phyloP scores from a whole-genome alignment of 306 rosid genomes.

The Oxytropis ochrocephala region DNA sequence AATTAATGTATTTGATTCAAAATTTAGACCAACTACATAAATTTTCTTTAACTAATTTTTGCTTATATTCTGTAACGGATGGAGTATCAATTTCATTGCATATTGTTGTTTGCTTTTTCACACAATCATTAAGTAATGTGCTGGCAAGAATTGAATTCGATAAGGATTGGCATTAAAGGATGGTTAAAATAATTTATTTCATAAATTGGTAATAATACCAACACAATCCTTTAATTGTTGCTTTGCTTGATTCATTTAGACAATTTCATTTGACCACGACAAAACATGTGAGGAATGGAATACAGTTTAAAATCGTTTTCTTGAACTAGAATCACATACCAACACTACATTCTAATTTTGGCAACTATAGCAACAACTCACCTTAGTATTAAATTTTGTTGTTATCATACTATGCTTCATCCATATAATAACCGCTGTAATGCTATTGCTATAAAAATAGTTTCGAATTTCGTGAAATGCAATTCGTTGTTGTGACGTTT shows the following conservation, averaged over 20 bases:
- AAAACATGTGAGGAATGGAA: background rate
- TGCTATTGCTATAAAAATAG: too few relatives aligned
- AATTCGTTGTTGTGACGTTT: background rate
- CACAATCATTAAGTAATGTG: background rate
- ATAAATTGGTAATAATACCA: background rate
- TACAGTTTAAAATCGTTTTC: background rate
- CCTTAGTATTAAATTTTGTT: background rate
- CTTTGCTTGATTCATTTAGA: background rate
- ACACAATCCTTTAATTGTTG: background rate
- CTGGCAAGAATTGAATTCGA: background rate
- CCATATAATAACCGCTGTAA: background rate
- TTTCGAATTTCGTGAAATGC: background rate
- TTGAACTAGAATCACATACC: background rate
- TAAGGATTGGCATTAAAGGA: background rate
- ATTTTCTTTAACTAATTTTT: too few relatives aligned
- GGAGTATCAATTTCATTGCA: too few relatives aligned
- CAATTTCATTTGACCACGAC: background rate
- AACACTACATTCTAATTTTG: background rate
- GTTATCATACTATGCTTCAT: background rate
- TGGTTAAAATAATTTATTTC: background rate
- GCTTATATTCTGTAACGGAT: too few relatives aligned
- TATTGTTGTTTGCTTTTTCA: too few relatives aligned
- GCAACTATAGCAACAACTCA: background rate
- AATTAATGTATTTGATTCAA: too few relatives aligned
- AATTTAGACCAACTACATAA: too few relatives aligned